Base-by-base conservation (phyloP, 139 green algal genomes). In the Chlamydomonas incerta region DNA sequence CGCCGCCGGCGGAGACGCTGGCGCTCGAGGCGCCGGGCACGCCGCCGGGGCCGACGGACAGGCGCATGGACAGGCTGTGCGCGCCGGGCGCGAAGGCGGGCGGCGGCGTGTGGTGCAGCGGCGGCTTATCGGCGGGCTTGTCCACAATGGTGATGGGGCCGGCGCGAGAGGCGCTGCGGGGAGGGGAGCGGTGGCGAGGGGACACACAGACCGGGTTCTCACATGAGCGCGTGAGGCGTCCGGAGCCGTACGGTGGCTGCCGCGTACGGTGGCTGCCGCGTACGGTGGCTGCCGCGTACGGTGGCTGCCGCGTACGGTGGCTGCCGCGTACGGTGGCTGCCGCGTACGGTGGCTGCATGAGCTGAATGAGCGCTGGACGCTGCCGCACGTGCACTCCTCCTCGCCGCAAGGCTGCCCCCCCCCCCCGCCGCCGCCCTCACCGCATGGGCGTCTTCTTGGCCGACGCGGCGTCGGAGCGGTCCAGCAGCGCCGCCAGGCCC, bases 401-500 rank as follows among this genome's bases (percentile, higher is more conserved):
- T n/a, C n/a, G n/a, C n/a, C n/a, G n/a, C n/a, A n/a, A n/a, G n/a
- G n/a, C n/a, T n/a, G n/a, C 41, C 8, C 41, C 8, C 41, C 6
- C 41, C 55, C 55, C 17, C 20, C 2, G 18, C 55, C 55, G 55
- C 17, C 17, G 55, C 20, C 20, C 68, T 17, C 68, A 73, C 68
- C 68, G 15, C 3, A 3, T 15, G 21, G 69, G 17, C 70, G 37
- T 3, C 73, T 60, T 77, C 71, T 85, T 90, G 20, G 87, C 41
- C 33, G 80, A 75, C 46, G 74, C 85, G 3, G 85, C 70, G 15
- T 82, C 74, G 13, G 47, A 83, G 68, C 90, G 79, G 80, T 94
- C 89, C 71, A 88, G 88, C 14, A 94, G 28, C 31, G 77, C 41
- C 23, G 77, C 82, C 50, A 94, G 85, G 83, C 90, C 88, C 35